phyloP scores from a whole-genome alignment of 2,329 filamentous ascomycete species.

The Fusarium guadeloupense region DNA sequence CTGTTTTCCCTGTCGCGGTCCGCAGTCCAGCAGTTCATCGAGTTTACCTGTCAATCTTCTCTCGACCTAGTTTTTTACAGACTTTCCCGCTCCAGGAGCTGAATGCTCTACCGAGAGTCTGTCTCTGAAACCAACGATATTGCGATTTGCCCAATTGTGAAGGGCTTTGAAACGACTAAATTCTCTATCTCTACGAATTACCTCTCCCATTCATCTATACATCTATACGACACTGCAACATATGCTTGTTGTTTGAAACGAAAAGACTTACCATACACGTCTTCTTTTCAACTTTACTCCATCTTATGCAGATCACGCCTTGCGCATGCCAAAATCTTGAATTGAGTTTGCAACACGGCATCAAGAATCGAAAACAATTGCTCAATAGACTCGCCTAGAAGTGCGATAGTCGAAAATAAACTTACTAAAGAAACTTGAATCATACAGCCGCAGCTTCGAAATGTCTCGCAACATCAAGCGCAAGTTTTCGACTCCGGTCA shows the following conservation, averaged over 20 bases:
- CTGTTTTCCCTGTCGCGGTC: conserved; percentile 60
- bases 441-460: conserved; percentile 13
- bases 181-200: background rate
- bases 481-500: conserved; percentile 56
- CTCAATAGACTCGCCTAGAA: background rate
- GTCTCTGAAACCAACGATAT: conserved; percentile 50
- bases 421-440: background rate
- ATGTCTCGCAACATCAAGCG: conserved; percentile 66
- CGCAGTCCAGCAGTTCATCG: conserved; percentile 89
- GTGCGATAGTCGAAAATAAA: background rate
- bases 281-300: background rate
- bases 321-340: background rate
- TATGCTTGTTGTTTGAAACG: conserved; percentile 1
- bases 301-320: background rate
- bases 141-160: conserved; percentile 44
- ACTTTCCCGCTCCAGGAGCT: conserved; percentile 58
- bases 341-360: conserved; percentile 6
- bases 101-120: conserved; percentile 50
- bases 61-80: conserved; percentile 75
- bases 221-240: conserved; percentile 5
- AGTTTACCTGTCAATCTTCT: conserved; percentile 66
- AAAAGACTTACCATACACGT: background rate
- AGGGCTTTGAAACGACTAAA: conserved; percentile 40
- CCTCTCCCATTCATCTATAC: background rate
- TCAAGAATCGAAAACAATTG: background rate